phyloP scores from a whole-genome alignment of 805 yeast species.

The Teunomyces panamensis region DNA sequence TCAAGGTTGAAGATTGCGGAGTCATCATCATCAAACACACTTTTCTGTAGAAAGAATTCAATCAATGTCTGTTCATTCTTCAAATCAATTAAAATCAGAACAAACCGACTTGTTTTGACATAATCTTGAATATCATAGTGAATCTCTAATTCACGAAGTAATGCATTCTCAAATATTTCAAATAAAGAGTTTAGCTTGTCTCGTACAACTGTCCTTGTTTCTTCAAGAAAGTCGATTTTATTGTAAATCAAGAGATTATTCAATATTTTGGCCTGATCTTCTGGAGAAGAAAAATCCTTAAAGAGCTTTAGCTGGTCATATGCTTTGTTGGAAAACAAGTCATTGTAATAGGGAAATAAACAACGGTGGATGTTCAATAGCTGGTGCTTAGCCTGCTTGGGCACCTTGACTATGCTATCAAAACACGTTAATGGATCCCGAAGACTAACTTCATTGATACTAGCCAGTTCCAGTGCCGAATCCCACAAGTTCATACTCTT shows the following conservation, averaged over 20 bases:
- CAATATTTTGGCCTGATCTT: conserved; percentile 48
- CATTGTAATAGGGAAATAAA: conserved; percentile 45
- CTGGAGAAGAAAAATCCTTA: conserved; percentile 46
- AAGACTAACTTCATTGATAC: conserved; percentile 7
- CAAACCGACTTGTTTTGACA: conserved; percentile 33
- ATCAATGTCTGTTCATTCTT: conserved; percentile 42
- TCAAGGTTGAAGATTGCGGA: conserved; percentile 29
- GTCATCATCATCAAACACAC: conserved; percentile 37
- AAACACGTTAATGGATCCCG: conserved; percentile 36
- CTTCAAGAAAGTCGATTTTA: conserved; percentile 29
- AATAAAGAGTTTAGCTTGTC: conserved; percentile 51
- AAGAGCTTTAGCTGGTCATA: conserved; percentile 46
- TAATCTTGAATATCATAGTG: conserved; percentile 50
- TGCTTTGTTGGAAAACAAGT: conserved; percentile 39
- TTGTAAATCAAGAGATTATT: conserved; percentile 40
- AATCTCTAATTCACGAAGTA: conserved; percentile 63
- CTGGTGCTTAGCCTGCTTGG: conserved; percentile 36
- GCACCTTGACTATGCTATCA: conserved; percentile 20
- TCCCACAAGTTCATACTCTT: conserved; percentile 39
- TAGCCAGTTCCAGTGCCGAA: conserved; percentile 10
- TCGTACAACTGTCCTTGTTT: conserved; percentile 25
- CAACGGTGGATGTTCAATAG: conserved; percentile 36
- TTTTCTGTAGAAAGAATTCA: conserved; percentile 43
- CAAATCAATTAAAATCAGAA: conserved; percentile 32
- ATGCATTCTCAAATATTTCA: conserved; percentile 71